A percentile compares a stretch with the other conserved stretches of the same genome.
These are phyloP conservation scores for Aristolochia californica DNA, from an alignment of 164 flowering plant genomes.

Conservation along the genomic window DNA sequence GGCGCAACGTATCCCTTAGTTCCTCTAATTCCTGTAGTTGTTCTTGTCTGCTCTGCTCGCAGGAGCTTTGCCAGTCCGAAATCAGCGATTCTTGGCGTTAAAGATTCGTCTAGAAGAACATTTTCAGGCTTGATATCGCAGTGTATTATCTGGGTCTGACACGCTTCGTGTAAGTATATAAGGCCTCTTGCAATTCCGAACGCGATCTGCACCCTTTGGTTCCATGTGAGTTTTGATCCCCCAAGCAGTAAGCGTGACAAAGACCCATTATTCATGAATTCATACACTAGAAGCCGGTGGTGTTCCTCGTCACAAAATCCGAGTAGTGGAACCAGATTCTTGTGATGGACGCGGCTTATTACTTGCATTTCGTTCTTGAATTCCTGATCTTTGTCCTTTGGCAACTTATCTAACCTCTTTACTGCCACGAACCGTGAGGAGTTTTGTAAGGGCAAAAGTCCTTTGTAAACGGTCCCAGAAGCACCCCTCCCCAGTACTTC, in stretches of 20 bases:
- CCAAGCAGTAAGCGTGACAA: constrained; percentile 11
- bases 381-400: constrained; percentile 7
- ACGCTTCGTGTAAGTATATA: constrained; percentile 14
- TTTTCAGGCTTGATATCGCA: constrained; percentile 16
- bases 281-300: constrained; percentile 11
- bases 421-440: constrained; percentile 5
- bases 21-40: constrained; percentile 12
- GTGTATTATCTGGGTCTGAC: constrained; percentile 12
- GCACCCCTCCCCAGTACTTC: constrained; percentile 16
- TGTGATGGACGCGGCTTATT: constrained; percentile 13
- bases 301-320: constrained; percentile 13
- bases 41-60: constrained; percentile 16
- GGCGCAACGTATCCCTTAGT: constrained; percentile 21
- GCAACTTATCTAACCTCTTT: constrained; percentile 9
- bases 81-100: constrained; percentile 9
- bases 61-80: constrained; percentile 21
- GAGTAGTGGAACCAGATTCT: constrained; percentile 10
- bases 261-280: constrained; percentile 13
- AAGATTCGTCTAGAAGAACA: constrained; percentile 7
- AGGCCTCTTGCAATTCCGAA: constrained; percentile 14
- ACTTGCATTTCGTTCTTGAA: constrained; percentile 10
- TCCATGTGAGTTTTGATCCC: constrained; percentile 6
- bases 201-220: constrained; percentile 6
- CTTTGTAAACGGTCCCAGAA: constrained; percentile 16
- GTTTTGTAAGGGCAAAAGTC: neutral